These are phyloP conservation scores for Effrenium voratum DNA, from an alignment of 73 alveolate species.

Conservation along the genomic window DNA sequence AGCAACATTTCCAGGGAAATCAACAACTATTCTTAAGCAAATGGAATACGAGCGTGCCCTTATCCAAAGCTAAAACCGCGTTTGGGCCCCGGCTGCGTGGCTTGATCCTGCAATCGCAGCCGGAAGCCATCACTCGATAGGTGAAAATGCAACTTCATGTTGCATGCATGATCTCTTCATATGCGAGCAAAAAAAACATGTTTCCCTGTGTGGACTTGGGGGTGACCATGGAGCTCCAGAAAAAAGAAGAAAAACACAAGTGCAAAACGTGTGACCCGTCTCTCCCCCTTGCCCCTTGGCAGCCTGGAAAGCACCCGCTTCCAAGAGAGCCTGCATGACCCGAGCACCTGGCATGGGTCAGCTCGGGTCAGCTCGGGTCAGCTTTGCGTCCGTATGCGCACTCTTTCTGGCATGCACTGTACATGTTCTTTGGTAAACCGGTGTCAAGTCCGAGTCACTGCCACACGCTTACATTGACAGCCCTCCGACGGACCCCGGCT, in stretches of 20 bases:
- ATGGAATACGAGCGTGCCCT: neutral
- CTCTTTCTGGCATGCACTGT: too few species aligned
- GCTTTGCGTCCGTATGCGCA: neutral
- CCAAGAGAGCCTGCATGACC: constrained; percentile 58
- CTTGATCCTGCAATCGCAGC: constrained; percentile 27
- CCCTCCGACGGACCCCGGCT: neutral
- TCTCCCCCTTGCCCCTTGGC: neutral
- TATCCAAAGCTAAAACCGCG: neutral
- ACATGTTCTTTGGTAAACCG: neutral
- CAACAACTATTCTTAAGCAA: neutral
- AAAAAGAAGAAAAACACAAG: neutral
- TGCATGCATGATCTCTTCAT: neutral
- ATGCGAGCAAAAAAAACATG: neutral
- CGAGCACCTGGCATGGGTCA: neutral
- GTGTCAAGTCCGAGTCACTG: neutral
- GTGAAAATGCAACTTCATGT: neutral
- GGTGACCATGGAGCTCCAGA: neutral
- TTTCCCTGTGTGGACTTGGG: neutral
- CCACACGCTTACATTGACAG: neutral
- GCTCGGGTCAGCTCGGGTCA: neutral
- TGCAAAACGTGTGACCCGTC: neutral
- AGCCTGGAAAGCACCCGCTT: constrained; percentile 72
- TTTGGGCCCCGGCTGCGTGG: constrained; percentile 51
- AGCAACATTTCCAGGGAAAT: neutral
- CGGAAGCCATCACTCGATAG: neutral